Percentiles rank a stretch among this genome's conserved stretches.
Conservation (phyloP, 2,329 filamentous ascomycete genomes). For the Fusarium austroafricanum region DNA sequence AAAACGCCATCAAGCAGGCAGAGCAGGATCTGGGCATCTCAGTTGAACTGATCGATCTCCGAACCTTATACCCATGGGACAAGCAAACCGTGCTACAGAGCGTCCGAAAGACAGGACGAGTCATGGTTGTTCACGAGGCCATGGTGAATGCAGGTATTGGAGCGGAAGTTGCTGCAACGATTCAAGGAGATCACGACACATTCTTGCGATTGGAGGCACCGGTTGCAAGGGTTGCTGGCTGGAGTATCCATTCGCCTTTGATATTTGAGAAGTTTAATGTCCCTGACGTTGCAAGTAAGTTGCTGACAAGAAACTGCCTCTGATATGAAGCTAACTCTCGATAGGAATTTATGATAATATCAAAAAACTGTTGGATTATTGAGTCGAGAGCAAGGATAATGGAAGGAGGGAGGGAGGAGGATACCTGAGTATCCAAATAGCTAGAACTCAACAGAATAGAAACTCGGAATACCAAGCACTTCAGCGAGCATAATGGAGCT, state of each 20-base stretch:
- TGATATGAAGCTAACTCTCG: slow-evolving; percentile 16
- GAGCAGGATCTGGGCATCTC: slow-evolving; percentile 79
- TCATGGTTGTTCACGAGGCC: slow-evolving; percentile 90
- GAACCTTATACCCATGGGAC: slow-evolving; percentile 94
- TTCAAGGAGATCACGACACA: slow-evolving; percentile 80
- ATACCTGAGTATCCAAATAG: not conserved
- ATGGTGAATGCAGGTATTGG: slow-evolving; percentile 92
- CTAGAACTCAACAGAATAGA: slow-evolving; percentile 2
- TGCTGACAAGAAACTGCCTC: too few species aligned
- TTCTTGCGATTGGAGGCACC: slow-evolving; percentile 88
- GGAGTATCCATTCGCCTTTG: slow-evolving; percentile 85
- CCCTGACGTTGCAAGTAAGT: slow-evolving; percentile 88
- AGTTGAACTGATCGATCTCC: slow-evolving; percentile 86
- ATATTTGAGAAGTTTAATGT: slow-evolving; percentile 84
- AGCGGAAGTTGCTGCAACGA: slow-evolving; percentile 87
- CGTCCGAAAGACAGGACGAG: slow-evolving; percentile 86
- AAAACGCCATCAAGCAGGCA: slow-evolving; percentile 78
- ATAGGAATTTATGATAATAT: slow-evolving; percentile 78
- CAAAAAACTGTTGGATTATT: slow-evolving; percentile 75
- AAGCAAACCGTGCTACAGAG: slow-evolving; percentile 82
- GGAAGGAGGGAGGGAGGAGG: not conserved
- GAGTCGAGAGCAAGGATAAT: not conserved
- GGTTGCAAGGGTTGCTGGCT: slow-evolving; percentile 86
- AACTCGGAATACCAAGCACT: not conserved
- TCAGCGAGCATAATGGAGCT: not conserved